Percentiles rank a stretch among this genome's conserved stretches.
phyloP scores from a whole-genome alignment of 345 rosid species.

The Leavenworthia alabamica region DNA sequence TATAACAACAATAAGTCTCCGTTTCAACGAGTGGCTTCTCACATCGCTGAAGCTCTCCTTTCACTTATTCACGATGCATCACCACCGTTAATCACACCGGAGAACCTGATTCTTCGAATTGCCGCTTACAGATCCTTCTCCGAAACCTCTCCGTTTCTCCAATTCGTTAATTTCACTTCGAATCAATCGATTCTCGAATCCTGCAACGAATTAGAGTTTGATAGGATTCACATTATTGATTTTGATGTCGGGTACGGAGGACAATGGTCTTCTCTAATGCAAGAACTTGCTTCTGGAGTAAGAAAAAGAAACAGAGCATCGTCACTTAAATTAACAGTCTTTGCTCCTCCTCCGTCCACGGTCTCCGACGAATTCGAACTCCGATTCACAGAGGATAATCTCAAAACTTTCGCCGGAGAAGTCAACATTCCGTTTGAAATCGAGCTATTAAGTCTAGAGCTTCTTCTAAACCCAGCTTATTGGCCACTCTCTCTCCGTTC shows the following conservation, averaged over 20 bases:
- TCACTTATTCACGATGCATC: slow-evolving; percentile 38
- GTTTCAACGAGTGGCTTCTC: slow-evolving; percentile 68
- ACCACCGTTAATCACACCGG: slow-evolving; percentile 34
- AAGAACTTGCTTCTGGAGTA: slow-evolving; percentile 54
- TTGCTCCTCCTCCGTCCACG: slow-evolving; percentile 39
- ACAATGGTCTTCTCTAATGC: slow-evolving; percentile 93
- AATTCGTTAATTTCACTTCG: slow-evolving; percentile 81
- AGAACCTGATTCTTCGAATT: slow-evolving; percentile 56
- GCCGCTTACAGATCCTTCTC: slow-evolving; percentile 83
- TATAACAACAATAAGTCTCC: slow-evolving; percentile 46
- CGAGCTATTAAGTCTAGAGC: slow-evolving; percentile 52
- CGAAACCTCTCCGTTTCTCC: slow-evolving; percentile 77
- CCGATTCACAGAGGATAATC: slow-evolving; percentile 60
- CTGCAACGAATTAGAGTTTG: slow-evolving; percentile 38
- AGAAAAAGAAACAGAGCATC: slow-evolving; percentile 41
- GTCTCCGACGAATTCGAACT: slow-evolving; percentile 58
- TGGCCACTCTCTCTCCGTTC: slow-evolving; percentile 40
- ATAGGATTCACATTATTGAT: slow-evolving; percentile 70
- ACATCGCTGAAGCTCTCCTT: slow-evolving; percentile 70
- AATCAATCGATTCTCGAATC: slow-evolving; percentile 82
- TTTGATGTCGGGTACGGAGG: slow-evolving; percentile 86
- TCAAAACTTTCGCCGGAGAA: slow-evolving; percentile 61
- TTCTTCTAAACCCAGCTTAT: slow-evolving; percentile 40
- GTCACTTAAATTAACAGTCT: slow-evolving; percentile 58
- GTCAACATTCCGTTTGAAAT: slow-evolving; percentile 58